Evolutionary conservation across 2,329 filamentous ascomycete genomes (phyloP), one percentile per base, ranked within the genome.

Genomic region (Septoria petroselini): DNA sequence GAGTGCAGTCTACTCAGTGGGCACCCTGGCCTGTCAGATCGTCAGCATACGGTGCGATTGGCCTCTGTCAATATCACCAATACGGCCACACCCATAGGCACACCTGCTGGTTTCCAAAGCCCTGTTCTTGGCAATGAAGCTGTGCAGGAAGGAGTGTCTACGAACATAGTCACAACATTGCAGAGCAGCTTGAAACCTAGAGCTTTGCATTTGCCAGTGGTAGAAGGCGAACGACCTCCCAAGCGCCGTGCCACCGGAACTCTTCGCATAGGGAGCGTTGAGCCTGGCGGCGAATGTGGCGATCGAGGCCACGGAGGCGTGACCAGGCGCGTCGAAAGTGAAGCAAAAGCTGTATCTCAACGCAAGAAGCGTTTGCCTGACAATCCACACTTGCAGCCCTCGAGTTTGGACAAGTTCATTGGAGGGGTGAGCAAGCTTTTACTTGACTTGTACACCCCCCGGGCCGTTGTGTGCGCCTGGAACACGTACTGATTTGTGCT

Each of bases 391-490:
- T 63, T 76, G 41, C 70, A 75, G 48, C 73, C 74, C 1, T 75
- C 74, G 0, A 75, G 71, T 3, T 58, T 73, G 12, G 72, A 76
- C 51, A 77, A 76, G 51, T 65, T 77, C 35, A 71, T 77, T 38
- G 66, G 69, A 17, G 74, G 75, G 3, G 75, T 27, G 23, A 27
- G 23, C 9, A 27, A 9, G 9, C 5, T 27, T 9, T 5, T 9
- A 27, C 23, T 5, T 27, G 5, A 5, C 5, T 27, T 9, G 23
- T 27, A 9, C 23, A 27, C n/a, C n/a, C n/a, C n/a, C n/a, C n/a
- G n/a, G n/a, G n/a, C n/a, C n/a, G n/a, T n/a, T n/a, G n/a, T n/a
- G n/a, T n/a, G n/a, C 23, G 5, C 23, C 9, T 9, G 5, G 9
- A 9, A 27, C 23, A 27, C 23, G 9, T 5, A 27, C 23, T 27